A percentile compares a stretch with the other conserved stretches of the same genome.
phyloP scores from a whole-genome alignment of 2,329 filamentous ascomycete species.

The Paecilomyces variotii region DNA sequence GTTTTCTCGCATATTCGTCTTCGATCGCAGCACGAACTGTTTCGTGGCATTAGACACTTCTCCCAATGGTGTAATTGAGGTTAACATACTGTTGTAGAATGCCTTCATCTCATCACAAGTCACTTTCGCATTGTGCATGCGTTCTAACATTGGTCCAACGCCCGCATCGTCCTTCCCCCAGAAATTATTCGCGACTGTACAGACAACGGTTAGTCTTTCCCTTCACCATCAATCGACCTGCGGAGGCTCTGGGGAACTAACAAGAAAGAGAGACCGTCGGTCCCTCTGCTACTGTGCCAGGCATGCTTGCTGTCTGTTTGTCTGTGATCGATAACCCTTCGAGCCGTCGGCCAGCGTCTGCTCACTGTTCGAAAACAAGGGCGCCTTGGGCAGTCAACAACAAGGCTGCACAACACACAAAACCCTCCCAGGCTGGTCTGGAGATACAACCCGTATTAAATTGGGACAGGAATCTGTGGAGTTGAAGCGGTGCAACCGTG shows the following conservation, averaged over 20 bases:
- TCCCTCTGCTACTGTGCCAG: slow-evolving; percentile 52
- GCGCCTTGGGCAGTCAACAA: neutral
- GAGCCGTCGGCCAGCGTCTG: slow-evolving; percentile 30
- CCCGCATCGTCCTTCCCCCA: slow-evolving; percentile 99
- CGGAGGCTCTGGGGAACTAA: slow-evolving; percentile 27
- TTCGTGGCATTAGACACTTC: neutral
- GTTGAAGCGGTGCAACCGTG: slow-evolving; percentile 7
- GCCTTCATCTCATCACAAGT: slow-evolving; percentile 88
- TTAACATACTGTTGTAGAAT: slow-evolving; percentile 69
- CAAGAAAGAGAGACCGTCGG: slow-evolving; percentile 62
- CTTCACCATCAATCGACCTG: neutral
- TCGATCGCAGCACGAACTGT: slow-evolving; percentile 84
- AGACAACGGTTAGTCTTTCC: slow-evolving; percentile 23
- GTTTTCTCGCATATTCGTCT: slow-evolving; percentile 89
- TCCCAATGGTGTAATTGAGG: neutral
- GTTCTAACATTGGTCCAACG: slow-evolving; percentile 80
- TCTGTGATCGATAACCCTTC: slow-evolving; percentile 7
- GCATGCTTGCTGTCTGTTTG: slow-evolving; percentile 41
- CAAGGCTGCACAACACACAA: neutral
- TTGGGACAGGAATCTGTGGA: slow-evolving; percentile 14
- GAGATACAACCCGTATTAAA: neutral
- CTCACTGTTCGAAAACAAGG: slow-evolving; percentile 16
- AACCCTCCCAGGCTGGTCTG: slow-evolving; percentile 2
- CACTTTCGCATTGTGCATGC: slow-evolving; percentile 89
- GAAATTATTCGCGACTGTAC: slow-evolving; percentile 95